Evolutionary conservation across 805 yeast genomes (phyloP).

Genomic region (Starmerella stigmatis): DNA sequence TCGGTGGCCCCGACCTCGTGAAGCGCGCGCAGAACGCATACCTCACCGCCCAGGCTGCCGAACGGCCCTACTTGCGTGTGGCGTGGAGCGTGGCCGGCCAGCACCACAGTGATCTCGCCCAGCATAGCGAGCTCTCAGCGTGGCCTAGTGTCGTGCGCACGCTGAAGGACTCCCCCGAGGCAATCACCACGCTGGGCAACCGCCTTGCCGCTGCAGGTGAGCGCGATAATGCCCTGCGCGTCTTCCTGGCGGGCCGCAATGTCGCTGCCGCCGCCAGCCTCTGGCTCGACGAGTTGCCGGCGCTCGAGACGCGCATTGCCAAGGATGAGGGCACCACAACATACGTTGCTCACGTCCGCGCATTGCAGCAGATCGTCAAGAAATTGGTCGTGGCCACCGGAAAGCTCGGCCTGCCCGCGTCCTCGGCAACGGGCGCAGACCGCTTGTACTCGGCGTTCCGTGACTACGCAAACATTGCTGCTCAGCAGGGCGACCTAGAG

Average conservation of each 20-base stretch:
- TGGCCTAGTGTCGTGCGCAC: slow-evolving; percentile 80
- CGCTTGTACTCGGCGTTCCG: slow-evolving; percentile 52
- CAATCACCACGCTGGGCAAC: slow-evolving; percentile 48
- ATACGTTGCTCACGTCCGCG: slow-evolving; percentile 73
- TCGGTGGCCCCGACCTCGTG: slow-evolving; percentile 43
- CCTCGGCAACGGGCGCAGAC: slow-evolving; percentile 30
- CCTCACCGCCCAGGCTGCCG: slow-evolving; percentile 45
- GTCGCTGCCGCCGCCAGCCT: slow-evolving; percentile 66
- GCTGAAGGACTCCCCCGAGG: slow-evolving; percentile 24
- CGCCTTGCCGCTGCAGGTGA: slow-evolving; percentile 45
- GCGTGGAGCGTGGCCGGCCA: slow-evolving; percentile 52
- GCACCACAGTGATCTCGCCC: slow-evolving; percentile 56
- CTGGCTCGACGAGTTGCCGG: slow-evolving; percentile 70
- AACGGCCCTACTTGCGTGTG: slow-evolving; percentile 57
- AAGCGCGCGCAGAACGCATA: slow-evolving; percentile 62
- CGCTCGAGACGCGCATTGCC: slow-evolving; percentile 36
- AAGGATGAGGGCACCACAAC: slow-evolving; percentile 41
- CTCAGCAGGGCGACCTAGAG: slow-evolving; percentile 74
- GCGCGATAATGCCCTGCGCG: slow-evolving; percentile 64
- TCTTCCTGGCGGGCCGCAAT: slow-evolving; percentile 72
- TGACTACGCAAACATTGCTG: slow-evolving; percentile 72
- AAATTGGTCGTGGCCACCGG: slow-evolving; percentile 58
- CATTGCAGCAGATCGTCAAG: slow-evolving; percentile 72
- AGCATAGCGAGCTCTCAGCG: slow-evolving; percentile 60
- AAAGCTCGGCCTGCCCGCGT: slow-evolving; percentile 27